A percentile compares a stretch with the other conserved stretches of the same genome.
phyloP scores from a whole-genome alignment of 371 early-diverging fungal species.

The Saksenaea oblongispora region DNA sequence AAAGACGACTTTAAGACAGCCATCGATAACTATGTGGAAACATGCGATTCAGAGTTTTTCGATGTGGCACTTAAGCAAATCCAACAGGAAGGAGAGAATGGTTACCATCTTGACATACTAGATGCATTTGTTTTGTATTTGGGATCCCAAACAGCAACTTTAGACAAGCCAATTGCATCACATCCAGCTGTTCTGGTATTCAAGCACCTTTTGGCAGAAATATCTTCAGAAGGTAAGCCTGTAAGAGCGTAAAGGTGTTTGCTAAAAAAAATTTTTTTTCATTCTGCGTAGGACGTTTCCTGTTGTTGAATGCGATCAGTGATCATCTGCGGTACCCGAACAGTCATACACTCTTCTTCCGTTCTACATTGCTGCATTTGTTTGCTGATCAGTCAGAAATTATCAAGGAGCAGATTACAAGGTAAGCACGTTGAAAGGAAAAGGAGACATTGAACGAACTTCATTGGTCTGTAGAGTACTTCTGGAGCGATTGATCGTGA shows the following conservation, averaged over 20 bases:
- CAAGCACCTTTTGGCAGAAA: conserved; percentile 68
- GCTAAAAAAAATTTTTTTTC: too few relatives aligned
- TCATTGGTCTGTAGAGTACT: conserved; percentile 61
- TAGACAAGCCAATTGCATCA: conserved; percentile 49
- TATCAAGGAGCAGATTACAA: conserved; percentile 92
- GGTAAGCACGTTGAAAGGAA: conserved; percentile 42
- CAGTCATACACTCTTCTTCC: conserved; percentile 93
- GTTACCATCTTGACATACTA: conserved; percentile 40
- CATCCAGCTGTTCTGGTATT: conserved; percentile 78
- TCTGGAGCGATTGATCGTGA: conserved; percentile 93
- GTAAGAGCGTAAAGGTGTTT: too few relatives aligned
- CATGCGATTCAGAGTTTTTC: neutral
- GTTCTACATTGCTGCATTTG: conserved; percentile 72
- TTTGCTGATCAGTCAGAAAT: conserved; percentile 76
- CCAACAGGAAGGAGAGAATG: neutral
- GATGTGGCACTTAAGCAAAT: conserved; percentile 37
- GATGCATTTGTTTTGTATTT: conserved; percentile 85
- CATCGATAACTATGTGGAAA: conserved; percentile 11
- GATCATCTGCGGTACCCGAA: conserved; percentile 97
- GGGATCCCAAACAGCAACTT: conserved; percentile 71
- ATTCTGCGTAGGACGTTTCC: conserved; percentile 69
- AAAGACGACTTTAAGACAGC: conserved; percentile 13
- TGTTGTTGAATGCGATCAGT: conserved; percentile 85
- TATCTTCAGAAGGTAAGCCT: conserved; percentile 75
- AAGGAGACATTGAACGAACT: neutral